Base-by-base conservation (phyloP, 345 rosid genomes). In the Eucalyptus marginata region DNA sequence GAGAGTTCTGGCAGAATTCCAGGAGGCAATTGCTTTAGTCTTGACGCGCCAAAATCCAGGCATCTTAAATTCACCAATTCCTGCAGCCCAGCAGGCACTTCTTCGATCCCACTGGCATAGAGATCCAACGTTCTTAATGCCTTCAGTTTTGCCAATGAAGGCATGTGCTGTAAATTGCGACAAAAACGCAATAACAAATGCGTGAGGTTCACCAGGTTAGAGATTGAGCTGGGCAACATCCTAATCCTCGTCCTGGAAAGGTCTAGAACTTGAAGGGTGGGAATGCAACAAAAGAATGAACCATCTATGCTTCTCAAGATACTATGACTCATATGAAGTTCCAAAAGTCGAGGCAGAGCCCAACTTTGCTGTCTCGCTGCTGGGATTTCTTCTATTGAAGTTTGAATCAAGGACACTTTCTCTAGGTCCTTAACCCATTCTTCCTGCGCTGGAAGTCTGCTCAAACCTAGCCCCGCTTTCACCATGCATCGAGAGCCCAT, bases 81-180 rank as follows among this genome's bases (percentile, higher is more conserved):
- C 46, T 49, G 87, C 66, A 92, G 44, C 12, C 93, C 92, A 8
- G 22, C 16, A 12, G 92, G 93, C 4, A 90, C 24, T 8, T 86
- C 31, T 88, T 49, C 31, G 8, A 92, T 40, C 13, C 47, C 59
- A 5, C 59, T 49, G 5, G 4, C 2, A 47, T 31, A 1, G 11
- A 92, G 85, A 88, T 92, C 91, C 88, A 92, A 27, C 44, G 47
- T 86, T 90, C 62, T 79, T 83, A 90, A 25, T 79, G 36, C 88
- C 36, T 4, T 86, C 29, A 91, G 85, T n/a, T 86, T 81, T 22
- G 88, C 90, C 7, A 91, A 66, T 14, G 90, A 89, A 43, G 91
- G 90, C 25, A 91, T 5, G 24, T 27, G n/a, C 40, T 3, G 11
- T 62, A 91, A n/a, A n/a, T n/a, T n/a, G n/a, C n/a, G n/a, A 54